Base-by-base conservation (phyloP, 345 rosid species). In the Bruguiera sexangula region DNA sequence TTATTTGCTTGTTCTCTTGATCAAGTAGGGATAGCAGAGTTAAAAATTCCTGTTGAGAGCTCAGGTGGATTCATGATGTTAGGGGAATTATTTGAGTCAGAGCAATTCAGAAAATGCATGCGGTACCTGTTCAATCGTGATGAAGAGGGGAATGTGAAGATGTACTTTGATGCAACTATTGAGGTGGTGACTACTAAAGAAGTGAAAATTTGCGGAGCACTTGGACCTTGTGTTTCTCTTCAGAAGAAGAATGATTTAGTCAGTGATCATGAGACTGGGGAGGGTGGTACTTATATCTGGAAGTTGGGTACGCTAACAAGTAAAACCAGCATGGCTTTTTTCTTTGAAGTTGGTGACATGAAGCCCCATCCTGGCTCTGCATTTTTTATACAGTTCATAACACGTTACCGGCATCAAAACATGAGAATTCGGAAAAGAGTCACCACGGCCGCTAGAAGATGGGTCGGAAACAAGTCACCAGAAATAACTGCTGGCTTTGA, bases 1-100 rank as follows among this genome's bases (percentile, higher is more conserved):
- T 75, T 95, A 76, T 92, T 92, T 62, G 97, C 97, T 67, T 95
- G 93, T 76, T 88, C 96, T 76, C 96, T 92, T 67, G 99, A 95
- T 83, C 96, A 95, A 82, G 88, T 90, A 39, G 99, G 99, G 69
- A 90, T 80, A 48, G 96, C 96, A 1, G 97, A 95, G 75, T 69
- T 95, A n/a, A 95, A 84, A 77, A 60, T 62, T 1, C 87, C 95
- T 11, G 88, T 95, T 69, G 96, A 95, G 79, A 81, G 78, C 59
- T 95, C 96, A 0, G 96, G 97, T 66, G 99, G 99, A 62, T 92
- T 88, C 81, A 84, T 95, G 82, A 77, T 92, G 83, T 75, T 92
- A 21, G 93, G 97, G 37, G 99, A 95, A 76, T 83, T 90, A 55
- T 95, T 95, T 58, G 91, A 87, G 48, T 87, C 96, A 0, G 84